Percentiles rank a stretch among this genome's conserved stretches.
These are phyloP conservation scores for Alnus glutinosa DNA, from an alignment of 306 rosid species.

Conservation along the genomic window DNA sequence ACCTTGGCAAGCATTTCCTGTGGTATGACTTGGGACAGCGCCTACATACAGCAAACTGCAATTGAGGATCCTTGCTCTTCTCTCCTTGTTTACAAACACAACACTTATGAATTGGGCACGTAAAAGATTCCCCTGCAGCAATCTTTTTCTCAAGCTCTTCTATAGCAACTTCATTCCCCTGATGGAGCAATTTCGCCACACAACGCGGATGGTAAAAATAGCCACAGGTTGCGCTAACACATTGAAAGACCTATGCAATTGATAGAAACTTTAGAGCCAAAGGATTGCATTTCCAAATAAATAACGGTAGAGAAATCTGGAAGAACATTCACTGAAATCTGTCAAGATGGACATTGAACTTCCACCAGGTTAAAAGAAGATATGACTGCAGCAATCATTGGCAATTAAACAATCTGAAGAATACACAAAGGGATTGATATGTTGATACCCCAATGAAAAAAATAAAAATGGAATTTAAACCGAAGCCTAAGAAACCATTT, in stretches of 20 bases:
- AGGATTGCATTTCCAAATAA: background rate
- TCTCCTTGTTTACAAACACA: slow-evolving; percentile 73
- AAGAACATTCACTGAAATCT: background rate
- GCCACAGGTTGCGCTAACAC: slow-evolving; percentile 91
- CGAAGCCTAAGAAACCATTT: no score
- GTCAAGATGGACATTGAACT: background rate
- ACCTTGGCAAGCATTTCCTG: slow-evolving; percentile 92
- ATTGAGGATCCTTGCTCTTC: slow-evolving; percentile 51
- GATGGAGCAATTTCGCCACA: slow-evolving; percentile 56
- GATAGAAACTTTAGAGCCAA: slow-evolving; percentile 23
- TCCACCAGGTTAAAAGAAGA: background rate
- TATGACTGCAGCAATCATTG: background rate
- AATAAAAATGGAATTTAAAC: background rate
- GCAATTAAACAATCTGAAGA: background rate
- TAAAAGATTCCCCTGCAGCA: slow-evolving; percentile 64
- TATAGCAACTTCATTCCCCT: slow-evolving; percentile 44
- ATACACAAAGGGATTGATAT: background rate
- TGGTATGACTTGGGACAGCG: slow-evolving; percentile 95
- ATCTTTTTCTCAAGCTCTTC: slow-evolving; percentile 61
- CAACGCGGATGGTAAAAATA: slow-evolving; percentile 85
- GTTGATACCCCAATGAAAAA: background rate
- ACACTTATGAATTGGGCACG: slow-evolving; percentile 86
- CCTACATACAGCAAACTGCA: slow-evolving; percentile 88
- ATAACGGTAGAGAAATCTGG: background rate
- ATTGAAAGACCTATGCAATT: slow-evolving; percentile 68